Evolutionary conservation across 768 basidiomycete genomes (phyloP), one percentile per base, ranked within the genome.

Genomic region (Pleurotus pulmonarius): DNA sequence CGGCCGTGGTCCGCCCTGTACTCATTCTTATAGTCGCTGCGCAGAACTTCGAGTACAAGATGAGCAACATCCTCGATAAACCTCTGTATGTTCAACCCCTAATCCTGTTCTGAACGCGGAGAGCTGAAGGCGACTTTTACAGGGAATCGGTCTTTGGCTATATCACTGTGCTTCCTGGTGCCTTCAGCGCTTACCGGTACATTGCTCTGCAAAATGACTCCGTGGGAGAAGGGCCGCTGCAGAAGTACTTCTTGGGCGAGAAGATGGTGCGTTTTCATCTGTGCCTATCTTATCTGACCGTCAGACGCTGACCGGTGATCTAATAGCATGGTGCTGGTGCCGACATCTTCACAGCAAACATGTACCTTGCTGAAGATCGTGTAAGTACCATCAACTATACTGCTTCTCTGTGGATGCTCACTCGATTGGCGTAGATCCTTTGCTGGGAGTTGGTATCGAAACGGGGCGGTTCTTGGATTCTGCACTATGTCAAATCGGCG

Each of bases 401-500:
- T 53, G 11, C 39, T 46, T 34, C 15, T 26, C 13, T 25, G 16
- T 45, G 16, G 16, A 46, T 34, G 6, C 16, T 49, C 29, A 29
- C 26, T 53, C 24, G 6, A 40, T 12, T 40, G 24, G 0, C 11
- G 24, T 57, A 86, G 85, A 97, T 98, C 60, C 77, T 98, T 1
- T 98, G 95, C 69, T 98, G 94, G 94, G 95, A 98, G 69, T 81
- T 98, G 20, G 95, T 98, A 29, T 90, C 92, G n/a, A 98, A 98
- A 66, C 84, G 94, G 9, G 87, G 88, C 13, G 87, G 85, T 2
- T 78, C 90, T 22, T 98, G 96, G 96, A 85, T 90, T 45, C 71
- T 99, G 67, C 94, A 98, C 74, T 99, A 95, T 65, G 95, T 97
- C 72, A 95, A 97, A 66, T 92, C 89, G 0, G 94, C 95, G 2